A percentile compares a stretch with the other conserved stretches of the same genome.
Conservation (phyloP, 2,329 filamentous ascomycete species). For the Trichophyton mentagrophytes region DNA sequence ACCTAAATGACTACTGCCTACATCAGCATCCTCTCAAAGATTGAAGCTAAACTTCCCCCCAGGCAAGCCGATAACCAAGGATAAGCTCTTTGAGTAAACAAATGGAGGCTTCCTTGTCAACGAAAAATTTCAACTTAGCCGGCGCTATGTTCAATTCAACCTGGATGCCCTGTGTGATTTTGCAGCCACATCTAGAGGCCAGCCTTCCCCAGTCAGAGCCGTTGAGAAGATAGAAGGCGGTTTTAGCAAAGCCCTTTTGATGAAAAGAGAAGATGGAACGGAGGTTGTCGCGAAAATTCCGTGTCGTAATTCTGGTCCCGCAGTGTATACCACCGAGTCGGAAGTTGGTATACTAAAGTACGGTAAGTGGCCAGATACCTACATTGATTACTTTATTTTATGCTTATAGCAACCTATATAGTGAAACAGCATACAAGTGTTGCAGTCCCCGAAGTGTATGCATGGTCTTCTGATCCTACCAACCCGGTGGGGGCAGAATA, state of each 20-base stretch:
- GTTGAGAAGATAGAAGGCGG: constrained; percentile 21
- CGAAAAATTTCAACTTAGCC: constrained; percentile 16
- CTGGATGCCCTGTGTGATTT: constrained; percentile 17
- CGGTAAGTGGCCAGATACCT: constrained; percentile 9
- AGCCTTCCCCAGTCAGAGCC: constrained; percentile 11
- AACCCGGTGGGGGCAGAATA: constrained; percentile 14
- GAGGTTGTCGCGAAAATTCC: constrained; percentile 25
- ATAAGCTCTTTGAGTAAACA: constrained; percentile 20
- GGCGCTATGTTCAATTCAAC: constrained; percentile 18
- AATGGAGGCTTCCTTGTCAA: constrained; percentile 20
- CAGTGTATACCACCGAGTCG: constrained; percentile 18
- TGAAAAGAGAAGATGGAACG: constrained; percentile 19
- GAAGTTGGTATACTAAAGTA: constrained; percentile 23
- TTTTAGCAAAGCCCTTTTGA: constrained; percentile 23
- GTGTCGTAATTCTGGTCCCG: constrained; percentile 20
- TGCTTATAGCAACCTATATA: constrained; percentile 1
- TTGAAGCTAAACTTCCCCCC: no score
- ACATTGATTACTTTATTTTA: background rate
- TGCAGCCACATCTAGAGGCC: constrained; percentile 11
- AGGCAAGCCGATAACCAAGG: constrained; percentile 16
- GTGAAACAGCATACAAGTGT: constrained; percentile 16
- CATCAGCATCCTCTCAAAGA: no score
- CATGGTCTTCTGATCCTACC: constrained; percentile 15
- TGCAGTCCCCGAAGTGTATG: constrained; percentile 18
- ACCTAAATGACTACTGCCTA: no score